Evolutionary conservation across 176 grass and related monocot species (phyloP), one percentile per base, ranked within the genome.

Genomic region (Rhynchospora tenuis): DNA sequence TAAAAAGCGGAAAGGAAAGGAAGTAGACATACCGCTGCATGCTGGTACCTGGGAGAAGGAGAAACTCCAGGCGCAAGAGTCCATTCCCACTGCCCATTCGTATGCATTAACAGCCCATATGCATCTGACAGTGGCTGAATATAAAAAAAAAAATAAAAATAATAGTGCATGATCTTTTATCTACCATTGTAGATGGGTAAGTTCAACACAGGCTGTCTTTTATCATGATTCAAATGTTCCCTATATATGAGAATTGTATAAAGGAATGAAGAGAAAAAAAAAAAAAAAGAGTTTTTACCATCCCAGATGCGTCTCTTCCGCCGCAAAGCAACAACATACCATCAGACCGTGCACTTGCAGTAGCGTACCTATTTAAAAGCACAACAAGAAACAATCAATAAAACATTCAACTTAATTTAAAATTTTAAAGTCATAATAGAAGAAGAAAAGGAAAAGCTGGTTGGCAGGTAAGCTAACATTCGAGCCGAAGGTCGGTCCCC

Each of bases 301-400:
- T 87, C 74, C 96, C 96, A 79, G 96, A 99, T 80, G 93, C 78
- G 74, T 99, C 96, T 89, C 96, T 93, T 92, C 96, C 96, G 89
- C 96, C 96, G 69, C 93, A 99, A 59, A 99, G 91, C 85, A 99
- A 91, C 75, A 99, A 91, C 96, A 99, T 99, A 38, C 96, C 96
- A 88, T 99, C 96, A 23, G 96, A 93, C 58, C 96, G 90, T 75
- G 96, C 81, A 95, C 96, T 95, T 51, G 96, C 96, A 89, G 89
- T 93, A 87, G 93, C 96, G 88, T 99, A 95, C 96, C 96, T 99
- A 74, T 46, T 71, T 55, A 43, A 54, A 83, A 66, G 13, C 33
- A 73, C 15, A 84, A 59, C 17, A 29, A 74, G 23, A 59, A 52
- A 29, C 43, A 61, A 61, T 64, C 26, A 45, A 23, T 24, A 81